Base-by-base conservation (phyloP, 176 grass and related monocot species). In the Cenchrus purpureus region DNA sequence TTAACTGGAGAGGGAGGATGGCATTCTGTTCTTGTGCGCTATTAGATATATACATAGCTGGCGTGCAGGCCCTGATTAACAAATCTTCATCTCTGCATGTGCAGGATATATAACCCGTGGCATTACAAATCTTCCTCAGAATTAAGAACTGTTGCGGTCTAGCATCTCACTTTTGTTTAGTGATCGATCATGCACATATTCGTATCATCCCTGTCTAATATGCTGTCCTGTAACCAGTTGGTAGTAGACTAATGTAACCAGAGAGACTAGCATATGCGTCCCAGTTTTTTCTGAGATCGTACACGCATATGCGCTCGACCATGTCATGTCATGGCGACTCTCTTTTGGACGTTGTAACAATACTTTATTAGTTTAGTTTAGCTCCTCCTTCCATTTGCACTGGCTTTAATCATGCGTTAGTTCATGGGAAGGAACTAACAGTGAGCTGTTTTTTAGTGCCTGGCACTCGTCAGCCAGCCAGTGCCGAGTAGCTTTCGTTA, bases 341-440 rank as follows among this genome's bases (percentile, higher is more conserved):
- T 44, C 8, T 31, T 46, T 70, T 71, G 67, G 79, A 71, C 79
- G 53, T 82, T 46, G 79, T 48, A 71, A 82, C 79, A 44, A 20
- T 79, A 60, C 10, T 90, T 83, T 66, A 86, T 74, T 73, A 81
- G 74, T 56, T 74, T 73, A 81, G 74, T 46, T 17, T 74, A 74
- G 49, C 29, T 74, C 71, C 48, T 73, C 3, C 29, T 2, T 9
- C 31, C 73, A 65, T 59, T 73, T 74, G 84, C 50, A 53, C 73
- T 65, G 65, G 40, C 60, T 83, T 79, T 82, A 86, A 90, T 86
- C 88, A 90, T 90, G 37, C 37, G 74, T 79, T 44, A 2, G 37
- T 67, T 67, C 50, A 67, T 79, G 73, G 56, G 66, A 73, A 79
- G 66, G 1, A 19, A 22, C 45, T 4, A 4, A 40, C 4, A 83